Percentiles rank a stretch among this genome's conserved stretches.
These are phyloP conservation scores for Brassica nigra DNA, from an alignment of 345 rosid genomes.

Conservation along the genomic window DNA sequence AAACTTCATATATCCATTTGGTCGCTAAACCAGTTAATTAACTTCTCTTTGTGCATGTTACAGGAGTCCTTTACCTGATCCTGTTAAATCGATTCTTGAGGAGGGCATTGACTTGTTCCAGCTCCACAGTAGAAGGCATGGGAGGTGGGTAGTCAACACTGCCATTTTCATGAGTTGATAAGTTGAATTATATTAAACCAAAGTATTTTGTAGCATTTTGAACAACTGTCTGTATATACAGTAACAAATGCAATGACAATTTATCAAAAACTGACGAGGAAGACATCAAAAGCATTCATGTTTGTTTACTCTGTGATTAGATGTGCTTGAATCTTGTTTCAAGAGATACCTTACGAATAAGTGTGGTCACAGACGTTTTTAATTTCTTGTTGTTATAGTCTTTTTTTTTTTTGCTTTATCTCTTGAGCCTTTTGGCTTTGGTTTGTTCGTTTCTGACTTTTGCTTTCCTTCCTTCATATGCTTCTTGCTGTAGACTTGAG, in stretches of 20 bases:
- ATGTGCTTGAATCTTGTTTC: conserved; percentile 10
- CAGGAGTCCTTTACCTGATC: conserved; percentile 78
- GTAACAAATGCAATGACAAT: background rate
- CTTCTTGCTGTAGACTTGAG: conserved; percentile 57
- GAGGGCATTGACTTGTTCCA: conserved; percentile 82
- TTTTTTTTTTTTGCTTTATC: background rate
- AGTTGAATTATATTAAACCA: background rate
- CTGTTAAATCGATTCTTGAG: conserved; percentile 65
- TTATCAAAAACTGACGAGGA: conserved; percentile 6
- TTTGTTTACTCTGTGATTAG: background rate
- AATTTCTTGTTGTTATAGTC: background rate
- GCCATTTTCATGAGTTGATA: conserved; percentile 5
- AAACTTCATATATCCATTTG: conserved; percentile 7
- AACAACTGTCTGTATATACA: background rate
- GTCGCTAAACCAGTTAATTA: background rate
- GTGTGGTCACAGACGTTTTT: conserved; percentile 1
- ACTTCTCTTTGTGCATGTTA: conserved; percentile 33
- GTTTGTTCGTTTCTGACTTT: conserved; percentile 14
- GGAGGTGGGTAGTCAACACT: conserved; percentile 57
- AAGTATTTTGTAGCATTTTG: background rate
- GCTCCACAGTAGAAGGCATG: conserved; percentile 72
- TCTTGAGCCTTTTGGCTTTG: background rate
- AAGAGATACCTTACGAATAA: conserved; percentile 8
- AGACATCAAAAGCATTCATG: background rate
- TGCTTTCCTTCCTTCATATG: conserved; percentile 10